A percentile compares a stretch with the other conserved stretches of the same genome.
These are phyloP conservation scores for Exophiala dermatitidis DNA, from an alignment of 2,329 filamentous ascomycete genomes.

Conservation along the genomic window DNA sequence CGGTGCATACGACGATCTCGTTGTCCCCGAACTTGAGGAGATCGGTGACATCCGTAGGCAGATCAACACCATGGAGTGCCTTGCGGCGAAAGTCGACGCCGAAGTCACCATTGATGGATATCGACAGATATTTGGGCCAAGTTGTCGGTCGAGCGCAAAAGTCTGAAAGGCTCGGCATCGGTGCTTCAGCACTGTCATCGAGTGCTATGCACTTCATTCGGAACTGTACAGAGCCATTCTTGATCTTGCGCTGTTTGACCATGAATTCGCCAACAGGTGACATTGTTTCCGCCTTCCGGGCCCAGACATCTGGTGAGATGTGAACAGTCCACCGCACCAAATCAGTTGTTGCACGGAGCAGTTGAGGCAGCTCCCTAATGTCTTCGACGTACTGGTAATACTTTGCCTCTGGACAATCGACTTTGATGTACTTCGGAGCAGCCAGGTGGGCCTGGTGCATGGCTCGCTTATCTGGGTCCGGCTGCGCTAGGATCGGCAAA, in stretches of 20 bases:
- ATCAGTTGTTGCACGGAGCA: conserved; percentile 27
- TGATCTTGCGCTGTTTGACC: conserved; percentile 30
- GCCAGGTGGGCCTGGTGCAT: conserved; percentile 54
- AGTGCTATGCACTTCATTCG: conserved; percentile 59
- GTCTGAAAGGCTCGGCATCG: neutral
- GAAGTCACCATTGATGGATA: conserved; percentile 55
- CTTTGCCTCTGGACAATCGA: conserved; percentile 20
- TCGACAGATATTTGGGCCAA: conserved; percentile 66
- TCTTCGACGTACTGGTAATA: conserved; percentile 35
- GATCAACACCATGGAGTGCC: conserved; percentile 64
- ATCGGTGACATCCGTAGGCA: conserved; percentile 66
- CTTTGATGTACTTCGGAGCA: conserved; percentile 43
- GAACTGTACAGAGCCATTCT: conserved; percentile 53
- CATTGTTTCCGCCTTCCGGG: conserved; percentile 8
- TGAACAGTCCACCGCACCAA: conserved; percentile 34
- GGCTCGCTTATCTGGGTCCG: conserved; percentile 42
- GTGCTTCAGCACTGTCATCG: neutral
- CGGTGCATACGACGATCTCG: conserved; percentile 48
- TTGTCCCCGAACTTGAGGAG: conserved; percentile 56
- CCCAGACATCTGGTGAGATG: conserved; percentile 29
- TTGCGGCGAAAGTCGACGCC: conserved; percentile 56
- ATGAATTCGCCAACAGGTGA: conserved; percentile 26
- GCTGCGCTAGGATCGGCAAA: conserved; percentile 18
- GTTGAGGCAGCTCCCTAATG: conserved; percentile 30
- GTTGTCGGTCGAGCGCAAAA: conserved; percentile 48